A percentile compares a stretch with the other conserved stretches of the same genome.
Conservation (phyloP, 768 basidiomycete genomes). For the Mycena crocata region DNA sequence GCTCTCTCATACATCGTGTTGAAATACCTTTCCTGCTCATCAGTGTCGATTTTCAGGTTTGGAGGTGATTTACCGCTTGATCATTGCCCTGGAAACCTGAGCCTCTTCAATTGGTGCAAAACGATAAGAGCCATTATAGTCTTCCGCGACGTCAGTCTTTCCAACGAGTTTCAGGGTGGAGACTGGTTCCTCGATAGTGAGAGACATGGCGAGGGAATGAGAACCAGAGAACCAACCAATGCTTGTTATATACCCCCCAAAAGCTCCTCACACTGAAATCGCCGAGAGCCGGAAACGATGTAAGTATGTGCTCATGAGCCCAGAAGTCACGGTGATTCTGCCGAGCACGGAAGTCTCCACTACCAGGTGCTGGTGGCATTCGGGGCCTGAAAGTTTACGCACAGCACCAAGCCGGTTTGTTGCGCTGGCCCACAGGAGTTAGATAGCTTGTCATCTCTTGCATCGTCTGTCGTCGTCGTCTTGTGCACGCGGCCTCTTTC, state of each 20-base stretch:
- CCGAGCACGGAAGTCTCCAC: conserved; percentile 15
- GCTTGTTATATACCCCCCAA: conserved; percentile 9
- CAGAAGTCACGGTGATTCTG: not conserved
- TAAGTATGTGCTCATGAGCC: not conserved
- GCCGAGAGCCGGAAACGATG: conserved; percentile 11
- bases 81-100: conserved; percentile 82
- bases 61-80: conserved; percentile 61
- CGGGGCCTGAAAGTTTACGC: too few species aligned
- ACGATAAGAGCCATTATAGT: conserved; percentile 37
- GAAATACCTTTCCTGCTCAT: conserved; percentile 62
- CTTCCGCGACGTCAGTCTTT: conserved; percentile 25
- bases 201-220: conserved; percentile 27
- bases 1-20: conserved; percentile 77
- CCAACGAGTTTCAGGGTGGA: conserved; percentile 18
- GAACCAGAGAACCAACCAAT: not conserved
- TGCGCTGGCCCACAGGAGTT: too few species aligned
- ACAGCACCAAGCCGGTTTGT: too few species aligned
- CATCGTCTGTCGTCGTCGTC: too few species aligned
- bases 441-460: too few species aligned
- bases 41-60: too few species aligned
- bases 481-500: too few species aligned
- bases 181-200: conserved; percentile 23
- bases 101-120: conserved; percentile 84
- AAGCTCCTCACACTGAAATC: conserved; percentile 18
- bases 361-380: too few species aligned